Evolutionary conservation across 1,284 basidiomycete genomes (phyloP), one percentile per base, ranked within the genome.

Genomic region (Malassezia brasiliensis): DNA sequence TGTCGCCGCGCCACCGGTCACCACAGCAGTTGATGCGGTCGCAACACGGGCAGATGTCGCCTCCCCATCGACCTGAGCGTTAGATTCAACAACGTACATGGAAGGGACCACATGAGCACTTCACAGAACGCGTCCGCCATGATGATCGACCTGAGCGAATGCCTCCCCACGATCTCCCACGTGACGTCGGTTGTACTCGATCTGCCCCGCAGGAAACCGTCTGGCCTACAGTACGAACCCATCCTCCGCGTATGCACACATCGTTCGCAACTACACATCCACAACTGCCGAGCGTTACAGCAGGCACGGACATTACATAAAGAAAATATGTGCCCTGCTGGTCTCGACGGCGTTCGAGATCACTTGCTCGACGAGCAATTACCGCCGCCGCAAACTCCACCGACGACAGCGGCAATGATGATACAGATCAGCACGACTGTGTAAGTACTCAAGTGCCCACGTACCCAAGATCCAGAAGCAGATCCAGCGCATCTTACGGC

Each of bases 401-500:
- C 70, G 1, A 54, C 67, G 10, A 69, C 56, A 19, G 64, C 56
- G 0, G 60, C 70, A 15, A 66, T 67, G 36, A 63, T 56, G 39
- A 68, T 62, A 25, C 69, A 46, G 45, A 72, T 55, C 14, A 71
- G 32, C 46, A 70, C 59, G 50, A 72, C 45, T 45, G 42, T n/a
- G 22, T 42, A 25, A 42, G 42, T 30, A 17, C 17, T 15, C 45
- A 14, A 14, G 7, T 17, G 8, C 14, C 17, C 10, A 47, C 45
- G 31, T 47, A 48, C 32, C 42, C 25, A 63, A 35, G 54, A 66
- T 57, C 66, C 65, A 68, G 65, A 69, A 69, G 62, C 70, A 70
- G 48, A 68, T 66, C 64, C 63, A 73, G 20, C 77, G 57, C 78
- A 85, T 87, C 72, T 82, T 84, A 47, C 90, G 81, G 11, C 90